These are phyloP conservation scores for Cadophora sp. DNA, from an alignment of 2,329 filamentous ascomycete species.

Conservation along the genomic window DNA sequence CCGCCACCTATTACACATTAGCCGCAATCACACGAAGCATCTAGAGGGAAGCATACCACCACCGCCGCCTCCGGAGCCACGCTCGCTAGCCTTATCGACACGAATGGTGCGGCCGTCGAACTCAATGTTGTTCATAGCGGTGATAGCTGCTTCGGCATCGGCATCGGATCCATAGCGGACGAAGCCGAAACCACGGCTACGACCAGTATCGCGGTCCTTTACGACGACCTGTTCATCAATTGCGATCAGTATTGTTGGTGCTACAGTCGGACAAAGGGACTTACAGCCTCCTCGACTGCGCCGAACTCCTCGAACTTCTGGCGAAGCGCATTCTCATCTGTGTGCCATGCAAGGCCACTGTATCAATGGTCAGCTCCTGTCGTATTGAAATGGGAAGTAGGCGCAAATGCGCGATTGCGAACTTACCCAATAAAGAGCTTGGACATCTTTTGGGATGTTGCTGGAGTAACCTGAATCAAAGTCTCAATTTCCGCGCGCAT, in stretches of 20 bases:
- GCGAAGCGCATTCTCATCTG: constrained; percentile 85
- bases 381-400: background rate
- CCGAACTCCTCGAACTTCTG: constrained; percentile 94
- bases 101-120: constrained; percentile 95
- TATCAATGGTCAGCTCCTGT: constrained; percentile 27
- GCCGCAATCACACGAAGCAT: background rate
- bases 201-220: constrained; percentile 95
- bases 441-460: constrained; percentile 68
- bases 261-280: constrained; percentile 48
- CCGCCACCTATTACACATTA: constrained; percentile 37
- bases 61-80: constrained; percentile 61
- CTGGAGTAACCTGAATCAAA: constrained; percentile 44
- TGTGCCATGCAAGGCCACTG: constrained; percentile 98
- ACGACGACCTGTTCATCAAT: constrained; percentile 77
- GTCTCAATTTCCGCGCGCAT: constrained; percentile 48
- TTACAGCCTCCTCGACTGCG: constrained; percentile 90
- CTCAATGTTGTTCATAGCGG: constrained; percentile 88
- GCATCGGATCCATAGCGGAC: constrained; percentile 83
- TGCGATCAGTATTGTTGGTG: constrained; percentile 31
- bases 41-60: constrained; percentile 26
- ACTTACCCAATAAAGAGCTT: constrained; percentile 95
- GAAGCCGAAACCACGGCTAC: constrained; percentile 97
- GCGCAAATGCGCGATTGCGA: constrained; percentile 26
- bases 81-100: constrained; percentile 87
- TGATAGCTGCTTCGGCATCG: constrained; percentile 79